Evolutionary conservation across 805 yeast genomes (phyloP).

Genomic region (Tetrapisispora arboricola): DNA sequence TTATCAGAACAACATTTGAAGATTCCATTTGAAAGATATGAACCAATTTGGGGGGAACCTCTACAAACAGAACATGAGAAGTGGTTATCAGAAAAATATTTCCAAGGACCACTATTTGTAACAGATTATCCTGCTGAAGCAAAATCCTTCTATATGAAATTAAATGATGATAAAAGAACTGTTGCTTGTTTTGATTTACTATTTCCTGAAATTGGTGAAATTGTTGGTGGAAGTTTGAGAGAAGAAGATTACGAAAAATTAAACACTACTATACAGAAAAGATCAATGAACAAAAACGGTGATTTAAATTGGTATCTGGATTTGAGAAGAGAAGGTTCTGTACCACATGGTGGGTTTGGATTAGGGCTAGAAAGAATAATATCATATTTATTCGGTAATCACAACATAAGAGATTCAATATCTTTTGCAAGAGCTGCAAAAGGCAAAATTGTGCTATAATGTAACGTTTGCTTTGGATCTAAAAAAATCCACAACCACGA

Average conservation of each 20-base stretch:
- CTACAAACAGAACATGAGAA: conserved; percentile 84
- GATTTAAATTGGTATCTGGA: conserved; percentile 74
- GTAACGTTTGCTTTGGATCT: no score
- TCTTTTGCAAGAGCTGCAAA: conserved; percentile 74
- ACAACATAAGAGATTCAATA: conserved; percentile 75
- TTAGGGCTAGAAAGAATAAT: conserved; percentile 85
- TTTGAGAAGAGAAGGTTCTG: conserved; percentile 63
- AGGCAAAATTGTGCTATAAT: conserved; percentile 27
- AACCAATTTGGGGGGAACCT: conserved; percentile 60
- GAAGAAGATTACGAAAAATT: conserved; percentile 52
- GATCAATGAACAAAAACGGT: conserved; percentile 45
- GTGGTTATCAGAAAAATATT: conserved; percentile 66
- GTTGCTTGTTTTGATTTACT: conserved; percentile 87
- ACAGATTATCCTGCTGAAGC: conserved; percentile 72
- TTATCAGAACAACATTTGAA: conserved; percentile 29
- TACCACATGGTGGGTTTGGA: conserved; percentile 97
- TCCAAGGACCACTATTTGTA: conserved; percentile 71
- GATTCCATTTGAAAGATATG: conserved; percentile 31
- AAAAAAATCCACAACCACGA: no score
- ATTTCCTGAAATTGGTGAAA: conserved; percentile 86
- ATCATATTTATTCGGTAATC: conserved; percentile 60
- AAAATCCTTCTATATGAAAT: conserved; percentile 90
- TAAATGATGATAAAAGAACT: conserved; percentile 37
- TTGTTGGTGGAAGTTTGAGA: conserved; percentile 90
- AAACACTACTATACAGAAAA: conserved; percentile 36